A percentile compares a stretch with the other conserved stretches of the same genome.
phyloP scores from a whole-genome alignment of 129 eudicot species.

The Solidago caesia region DNA sequence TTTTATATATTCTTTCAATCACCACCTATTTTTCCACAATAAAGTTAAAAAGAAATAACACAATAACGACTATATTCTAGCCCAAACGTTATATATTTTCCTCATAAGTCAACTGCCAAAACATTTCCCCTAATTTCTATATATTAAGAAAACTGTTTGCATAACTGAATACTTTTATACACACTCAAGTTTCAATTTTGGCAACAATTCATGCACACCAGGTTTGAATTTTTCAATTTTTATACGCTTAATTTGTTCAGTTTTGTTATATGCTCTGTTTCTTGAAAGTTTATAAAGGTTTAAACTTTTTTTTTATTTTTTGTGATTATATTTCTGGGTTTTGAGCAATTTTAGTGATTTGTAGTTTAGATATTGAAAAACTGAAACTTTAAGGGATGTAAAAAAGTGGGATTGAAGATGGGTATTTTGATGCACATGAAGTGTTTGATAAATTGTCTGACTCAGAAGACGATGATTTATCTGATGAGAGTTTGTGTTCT shows the following conservation, averaged over 20 bases:
- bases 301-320: not conserved
- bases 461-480: slow-evolving; percentile 42
- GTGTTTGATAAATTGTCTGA: slow-evolving; percentile 53
- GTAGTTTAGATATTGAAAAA: slow-evolving; percentile 30
- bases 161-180: too few species aligned
- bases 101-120: too few species aligned
- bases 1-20: not conserved
- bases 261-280: not conserved
- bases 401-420: slow-evolving; percentile 46
- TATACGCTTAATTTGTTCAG: not conserved
- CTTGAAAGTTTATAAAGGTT: not conserved
- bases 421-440: slow-evolving; percentile 65
- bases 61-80: too few species aligned
- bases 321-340: not conserved
- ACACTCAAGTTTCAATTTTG: not conserved
- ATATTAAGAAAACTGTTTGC: too few species aligned
- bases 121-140: too few species aligned
- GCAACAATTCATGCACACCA: too few species aligned
- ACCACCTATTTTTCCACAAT: too few species aligned
- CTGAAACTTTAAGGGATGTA: slow-evolving; percentile 19
- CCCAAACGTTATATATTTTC: not conserved
- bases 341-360: not conserved
- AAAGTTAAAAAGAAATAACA: not conserved
- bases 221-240: slow-evolving; percentile 18
- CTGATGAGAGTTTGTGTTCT: slow-evolving; percentile 42